Evolutionary conservation across 1,284 basidiomycete genomes (phyloP).

Genomic region (Cryptococcus hybrid): DNA sequence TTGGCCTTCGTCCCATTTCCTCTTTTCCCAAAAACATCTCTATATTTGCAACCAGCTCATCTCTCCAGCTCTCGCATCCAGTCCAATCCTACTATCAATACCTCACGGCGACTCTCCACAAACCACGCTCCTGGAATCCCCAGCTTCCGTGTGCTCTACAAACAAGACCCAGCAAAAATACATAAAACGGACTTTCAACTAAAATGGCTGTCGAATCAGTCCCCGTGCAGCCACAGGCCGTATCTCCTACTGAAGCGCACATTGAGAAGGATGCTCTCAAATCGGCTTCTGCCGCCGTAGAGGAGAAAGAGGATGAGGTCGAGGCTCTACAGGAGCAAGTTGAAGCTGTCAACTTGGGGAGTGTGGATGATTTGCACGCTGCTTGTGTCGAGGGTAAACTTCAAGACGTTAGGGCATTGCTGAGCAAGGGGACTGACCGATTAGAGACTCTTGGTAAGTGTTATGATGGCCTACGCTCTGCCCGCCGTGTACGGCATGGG

Average conservation of each 20-base stretch:
- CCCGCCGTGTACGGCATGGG: neutral
- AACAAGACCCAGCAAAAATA: neutral
- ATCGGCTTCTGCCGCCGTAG: too few relatives aligned
- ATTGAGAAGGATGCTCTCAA: neutral
- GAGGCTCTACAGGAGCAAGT: slow-evolving; percentile 4
- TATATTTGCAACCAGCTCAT: neutral
- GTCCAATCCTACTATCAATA: neutral
- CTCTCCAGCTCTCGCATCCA: neutral
- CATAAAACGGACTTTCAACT: neutral
- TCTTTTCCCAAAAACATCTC: neutral
- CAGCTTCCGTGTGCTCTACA: neutral
- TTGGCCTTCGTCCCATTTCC: neutral
- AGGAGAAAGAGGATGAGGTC: neutral
- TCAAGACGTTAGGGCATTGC: slow-evolving; percentile 37
- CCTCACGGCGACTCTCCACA: too few relatives aligned
- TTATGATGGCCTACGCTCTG: neutral
- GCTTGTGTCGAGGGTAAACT: slow-evolving; percentile 43
- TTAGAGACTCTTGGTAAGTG: slow-evolving; percentile 46
- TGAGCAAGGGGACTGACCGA: slow-evolving; percentile 33
- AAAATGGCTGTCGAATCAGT: slow-evolving; percentile 15
- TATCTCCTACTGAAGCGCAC: neutral
- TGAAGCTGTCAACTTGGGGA: neutral
- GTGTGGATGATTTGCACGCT: slow-evolving; percentile 29
- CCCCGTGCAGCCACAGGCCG: slow-evolving; percentile 2
- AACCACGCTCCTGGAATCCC: neutral